Percentiles rank a stretch among this genome's conserved stretches.
Evolutionary conservation across 306 rosid genomes (phyloP).

Genomic region (Quercus suber): DNA sequence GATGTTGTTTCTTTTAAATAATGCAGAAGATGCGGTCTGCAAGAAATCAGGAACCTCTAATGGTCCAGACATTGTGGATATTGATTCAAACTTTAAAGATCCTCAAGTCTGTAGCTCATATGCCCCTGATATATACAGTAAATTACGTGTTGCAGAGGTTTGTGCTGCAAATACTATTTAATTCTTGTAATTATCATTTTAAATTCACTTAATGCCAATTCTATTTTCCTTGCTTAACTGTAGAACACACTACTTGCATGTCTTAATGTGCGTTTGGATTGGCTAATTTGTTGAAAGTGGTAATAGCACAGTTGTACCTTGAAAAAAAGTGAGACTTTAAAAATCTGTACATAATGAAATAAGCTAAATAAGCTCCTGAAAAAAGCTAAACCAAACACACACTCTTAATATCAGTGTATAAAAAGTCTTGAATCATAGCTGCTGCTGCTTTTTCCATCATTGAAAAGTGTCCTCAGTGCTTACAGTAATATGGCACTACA

Average conservation of each 20-base stretch:
- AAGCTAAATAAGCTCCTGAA: too few relatives aligned
- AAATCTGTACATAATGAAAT: too few relatives aligned
- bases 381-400: too few relatives aligned
- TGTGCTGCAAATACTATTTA: constrained; percentile 30
- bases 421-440: not conserved
- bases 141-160: constrained; percentile 64
- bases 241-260: not conserved
- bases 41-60: constrained; percentile 42
- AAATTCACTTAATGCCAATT: not conserved
- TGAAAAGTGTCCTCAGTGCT: constrained; percentile 1
- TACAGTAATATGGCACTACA: constrained; percentile 2
- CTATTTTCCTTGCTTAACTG: not conserved
- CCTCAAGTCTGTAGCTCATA: constrained; percentile 68
- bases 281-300: too few relatives aligned
- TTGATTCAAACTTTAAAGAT: constrained; percentile 55
- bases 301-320: too few relatives aligned
- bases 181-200: not conserved
- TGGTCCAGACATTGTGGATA: constrained; percentile 40
- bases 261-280: not conserved
- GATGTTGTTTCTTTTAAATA: constrained; percentile 22
- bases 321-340: too few relatives aligned
- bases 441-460: not conserved
- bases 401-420: not conserved
- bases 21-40: constrained; percentile 46
- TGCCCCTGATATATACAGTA: constrained; percentile 66